These are phyloP conservation scores for Plasmodium gonderi DNA, from an alignment of 169 alveolate species.

Conservation along the genomic window DNA sequence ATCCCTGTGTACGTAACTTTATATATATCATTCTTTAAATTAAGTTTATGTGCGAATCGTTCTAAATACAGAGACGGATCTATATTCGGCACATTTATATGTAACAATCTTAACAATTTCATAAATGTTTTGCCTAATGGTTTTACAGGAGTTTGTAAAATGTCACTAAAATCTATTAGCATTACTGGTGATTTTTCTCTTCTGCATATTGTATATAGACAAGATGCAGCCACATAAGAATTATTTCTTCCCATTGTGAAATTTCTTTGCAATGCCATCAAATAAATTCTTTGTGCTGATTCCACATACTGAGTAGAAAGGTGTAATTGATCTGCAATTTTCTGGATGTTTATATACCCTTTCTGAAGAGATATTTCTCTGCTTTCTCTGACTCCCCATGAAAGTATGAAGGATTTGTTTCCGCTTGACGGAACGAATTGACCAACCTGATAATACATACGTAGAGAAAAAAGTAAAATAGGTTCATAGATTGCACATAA, in stretches of 20 bases:
- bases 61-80: slow-evolving; percentile 97
- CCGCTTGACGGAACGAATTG: slow-evolving; percentile 89
- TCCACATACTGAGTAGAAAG: slow-evolving; percentile 89
- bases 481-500: neutral
- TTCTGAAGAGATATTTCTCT: slow-evolving; percentile 86
- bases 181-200: slow-evolving; percentile 94
- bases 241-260: slow-evolving; percentile 96
- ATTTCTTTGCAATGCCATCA: slow-evolving; percentile 94
- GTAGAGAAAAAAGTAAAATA: neutral
- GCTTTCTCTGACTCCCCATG: slow-evolving; percentile 86
- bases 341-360: slow-evolving; percentile 88
- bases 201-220: slow-evolving; percentile 95
- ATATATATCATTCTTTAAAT: slow-evolving; percentile 93
- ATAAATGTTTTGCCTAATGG: slow-evolving; percentile 90
- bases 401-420: slow-evolving; percentile 84
- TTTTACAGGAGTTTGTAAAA: slow-evolving; percentile 91
- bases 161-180: slow-evolving; percentile 96
- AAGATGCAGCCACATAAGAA: slow-evolving; percentile 94
- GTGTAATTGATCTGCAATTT: slow-evolving; percentile 89
- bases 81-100: slow-evolving; percentile 92
- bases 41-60: slow-evolving; percentile 95
- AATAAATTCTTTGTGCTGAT: slow-evolving; percentile 92
- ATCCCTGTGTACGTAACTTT: slow-evolving; percentile 95
- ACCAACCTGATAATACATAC: slow-evolving; percentile 77
- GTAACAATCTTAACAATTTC: slow-evolving; percentile 91